Evolutionary conservation across 202 grass and related monocot species (phyloP), one percentile per base, ranked within the genome.

Genomic region (Panicum hallii): DNA sequence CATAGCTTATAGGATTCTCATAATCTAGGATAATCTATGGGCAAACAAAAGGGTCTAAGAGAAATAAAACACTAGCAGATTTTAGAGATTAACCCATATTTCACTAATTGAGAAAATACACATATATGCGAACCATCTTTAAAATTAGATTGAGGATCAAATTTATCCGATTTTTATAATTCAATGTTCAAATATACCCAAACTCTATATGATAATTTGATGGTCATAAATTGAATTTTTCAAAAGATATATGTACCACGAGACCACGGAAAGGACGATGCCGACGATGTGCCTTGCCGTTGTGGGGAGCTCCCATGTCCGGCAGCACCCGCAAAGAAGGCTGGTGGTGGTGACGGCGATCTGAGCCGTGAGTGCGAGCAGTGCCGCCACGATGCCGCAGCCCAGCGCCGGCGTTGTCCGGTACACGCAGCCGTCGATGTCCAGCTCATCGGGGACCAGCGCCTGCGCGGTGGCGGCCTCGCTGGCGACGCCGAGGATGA

Each of bases 401-500:
- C 32, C 75, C 44, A 86, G 45, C n/a, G 75, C 84, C 44, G 84
- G 56, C 22, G 84, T 72, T 1, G 6, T 0, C 34, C 0, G n/a
- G 84, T 34, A 43, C 42, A 30, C 7, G 15, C 75, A 86, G 38
- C 1, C 17, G 16, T 11, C 7, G 65, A 0, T 6, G 13, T 26
- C 3, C 1, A 15, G 0, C 1, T 30, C 2, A 26, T 26, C 26
- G 7, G 14, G 0, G 41, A 23, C 72, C 82, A 26, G 26, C 26
- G 26, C 26, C 26, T 84, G 0, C 12, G 63, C 23, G 17, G 76
- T 56, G 20, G 65, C 41, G 6, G 67, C 46, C 47, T 53, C 48
- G 34, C 68, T 60, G 46, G 58, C 46, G 56, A 86, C 19, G 20
- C 84, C 84, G 17, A 86, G 14, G 68, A 86, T 64, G 57, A 80